phyloP scores from a whole-genome alignment of 495 filamentous ascomycete genomes.

The Hypoxylon lienhwacheense region DNA sequence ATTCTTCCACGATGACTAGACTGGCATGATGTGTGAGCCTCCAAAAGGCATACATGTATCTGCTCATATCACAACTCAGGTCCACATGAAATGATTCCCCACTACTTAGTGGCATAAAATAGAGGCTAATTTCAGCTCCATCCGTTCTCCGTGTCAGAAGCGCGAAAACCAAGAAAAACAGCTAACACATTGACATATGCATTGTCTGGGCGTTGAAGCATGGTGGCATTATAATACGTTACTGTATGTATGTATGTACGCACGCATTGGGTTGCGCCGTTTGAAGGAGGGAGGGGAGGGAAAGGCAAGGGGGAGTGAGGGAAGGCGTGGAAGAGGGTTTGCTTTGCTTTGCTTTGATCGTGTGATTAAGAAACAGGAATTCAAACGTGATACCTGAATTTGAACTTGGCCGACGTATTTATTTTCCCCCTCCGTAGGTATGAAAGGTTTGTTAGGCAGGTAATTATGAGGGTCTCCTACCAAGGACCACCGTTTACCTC shows the following conservation, averaged over 20 bases:
- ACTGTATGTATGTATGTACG: constrained; percentile 27
- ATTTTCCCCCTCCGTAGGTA: neutral
- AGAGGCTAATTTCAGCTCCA: constrained; percentile 3
- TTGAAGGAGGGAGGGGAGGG: constrained; percentile 1
- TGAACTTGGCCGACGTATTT: neutral
- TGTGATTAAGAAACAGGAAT: constrained; percentile 12
- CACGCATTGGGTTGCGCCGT: constrained; percentile 6
- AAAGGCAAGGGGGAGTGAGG: constrained; percentile 1
- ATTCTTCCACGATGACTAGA: constrained; percentile 53
- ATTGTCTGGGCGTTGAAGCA: constrained; percentile 33
- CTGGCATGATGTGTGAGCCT: neutral
- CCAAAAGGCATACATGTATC: neutral
- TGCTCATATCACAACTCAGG: constrained; percentile 36
- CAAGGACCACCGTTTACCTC: no score
- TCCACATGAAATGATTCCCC: constrained; percentile 41
- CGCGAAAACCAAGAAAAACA: no score
- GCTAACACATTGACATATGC: constrained; percentile 26
- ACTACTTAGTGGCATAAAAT: constrained; percentile 42
- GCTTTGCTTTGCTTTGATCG: constrained; percentile 8
- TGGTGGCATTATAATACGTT: constrained; percentile 29
- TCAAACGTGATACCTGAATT: neutral
- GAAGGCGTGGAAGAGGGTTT: constrained; percentile 8
- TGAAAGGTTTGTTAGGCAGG: no score
- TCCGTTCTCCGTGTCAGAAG: constrained; percentile 2
- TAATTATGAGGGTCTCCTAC: no score